A percentile compares a stretch with the other conserved stretches of the same genome.
Evolutionary conservation across 495 filamentous ascomycete species (phyloP).

Genomic region (Podospora pseudopauciseta): DNA sequence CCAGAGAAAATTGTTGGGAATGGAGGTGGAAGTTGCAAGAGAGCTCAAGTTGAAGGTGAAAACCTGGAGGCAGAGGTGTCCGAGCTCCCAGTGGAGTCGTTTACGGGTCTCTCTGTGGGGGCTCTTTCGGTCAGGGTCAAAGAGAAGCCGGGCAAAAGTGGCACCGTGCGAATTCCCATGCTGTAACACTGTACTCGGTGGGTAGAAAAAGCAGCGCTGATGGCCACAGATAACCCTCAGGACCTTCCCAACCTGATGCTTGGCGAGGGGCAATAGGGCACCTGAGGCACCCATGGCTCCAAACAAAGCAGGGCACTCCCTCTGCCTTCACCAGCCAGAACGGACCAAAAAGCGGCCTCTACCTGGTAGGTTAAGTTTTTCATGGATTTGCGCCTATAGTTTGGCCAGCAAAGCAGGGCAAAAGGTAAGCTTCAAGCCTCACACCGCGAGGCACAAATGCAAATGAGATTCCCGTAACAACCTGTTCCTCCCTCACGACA

Average conservation of each 20-base stretch:
- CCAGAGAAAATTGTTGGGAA: constrained; percentile 1
- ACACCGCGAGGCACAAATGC: background rate
- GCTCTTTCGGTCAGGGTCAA: constrained; percentile 9
- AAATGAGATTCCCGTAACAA: background rate
- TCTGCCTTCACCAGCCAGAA: background rate
- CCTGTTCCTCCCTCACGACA: background rate
- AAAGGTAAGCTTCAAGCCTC: background rate
- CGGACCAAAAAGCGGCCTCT: background rate
- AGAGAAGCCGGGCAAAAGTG: background rate
- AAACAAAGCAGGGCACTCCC: constrained; percentile 5
- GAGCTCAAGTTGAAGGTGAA: constrained; percentile 13
- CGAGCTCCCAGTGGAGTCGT: constrained; percentile 13
- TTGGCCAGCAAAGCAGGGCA: background rate
- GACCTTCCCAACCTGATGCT: constrained; percentile 11
- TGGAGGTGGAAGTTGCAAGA: constrained; percentile 10
- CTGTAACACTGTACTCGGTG: background rate
- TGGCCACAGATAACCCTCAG: background rate
- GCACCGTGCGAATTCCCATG: background rate
- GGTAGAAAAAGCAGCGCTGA: background rate
- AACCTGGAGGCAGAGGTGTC: constrained; percentile 14
- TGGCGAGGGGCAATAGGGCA: background rate
- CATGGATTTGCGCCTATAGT: background rate
- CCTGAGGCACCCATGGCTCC: background rate
- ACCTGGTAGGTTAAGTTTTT: background rate
- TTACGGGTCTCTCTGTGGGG: constrained; percentile 7